Evolutionary conservation across 257 asterid genomes (phyloP), one percentile per base, ranked within the genome.

Genomic region (Solanum tarijense): DNA sequence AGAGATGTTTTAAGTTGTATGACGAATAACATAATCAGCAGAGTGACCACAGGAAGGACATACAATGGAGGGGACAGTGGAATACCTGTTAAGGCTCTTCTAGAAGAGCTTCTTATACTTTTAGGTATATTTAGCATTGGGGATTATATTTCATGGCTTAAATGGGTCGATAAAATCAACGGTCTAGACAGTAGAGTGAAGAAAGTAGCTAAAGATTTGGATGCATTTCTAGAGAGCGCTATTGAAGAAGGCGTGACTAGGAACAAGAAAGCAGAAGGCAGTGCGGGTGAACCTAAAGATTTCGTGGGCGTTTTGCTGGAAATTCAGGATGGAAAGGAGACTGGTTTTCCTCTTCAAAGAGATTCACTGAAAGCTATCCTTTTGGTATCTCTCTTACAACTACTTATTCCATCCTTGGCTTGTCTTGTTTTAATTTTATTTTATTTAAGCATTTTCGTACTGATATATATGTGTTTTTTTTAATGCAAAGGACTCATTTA

Each of bases 281-380:
- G 1, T 18, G 83, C 39, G 5, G 52, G 21, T 18, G 88, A 7
- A 10, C 87, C 46, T 32, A 12, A 78, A 52, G 90, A 93, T 58
- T 89, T 94, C 16, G 91, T 93, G 2, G 95, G 90, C 23, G 74
- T 91, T 36, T 88, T 94, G 92, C 91, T 91, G 25, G 87, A 91
- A 18, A 74, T 89, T 88, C 91, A 90, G 74, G 85, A 85, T 16
- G 90, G 90, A 12, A 89, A 84, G 9, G 43, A 34, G 6, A 73
- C 88, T 27, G 88, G 91, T 3, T 78, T 88, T 4, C 11, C 90
- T 18, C 55, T 92, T 34, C 90, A 83, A 13, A 89, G 91, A 31
- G 90, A 68, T 68, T 87, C 90, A 39, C 36, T 90, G 84, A 92
- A 92, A 87, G 93, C 90, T 76, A 7, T 74, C 27, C n/a, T 74